phyloP scores from a whole-genome alignment of 78 protist species.

The Salpingoeca rosetta region DNA sequence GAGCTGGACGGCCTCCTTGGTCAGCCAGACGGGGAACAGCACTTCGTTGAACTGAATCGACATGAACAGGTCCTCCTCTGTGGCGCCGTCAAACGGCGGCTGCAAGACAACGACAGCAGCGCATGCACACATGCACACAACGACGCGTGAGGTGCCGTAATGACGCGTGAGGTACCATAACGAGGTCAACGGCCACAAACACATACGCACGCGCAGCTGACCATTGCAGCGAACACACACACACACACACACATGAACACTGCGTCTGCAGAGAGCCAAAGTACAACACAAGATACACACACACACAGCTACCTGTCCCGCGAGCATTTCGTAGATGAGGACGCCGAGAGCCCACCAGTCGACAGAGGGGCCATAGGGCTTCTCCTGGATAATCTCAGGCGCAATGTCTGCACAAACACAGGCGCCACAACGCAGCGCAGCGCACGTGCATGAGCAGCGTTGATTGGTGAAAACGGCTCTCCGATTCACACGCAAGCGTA shows the following conservation, averaged over 20 bases:
- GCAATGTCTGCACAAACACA: too few relatives aligned
- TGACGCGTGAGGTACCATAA: too few relatives aligned
- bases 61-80: background rate
- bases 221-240: background rate
- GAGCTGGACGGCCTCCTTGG: background rate
- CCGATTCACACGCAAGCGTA: background rate
- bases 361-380: constrained; percentile 30
- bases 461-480: background rate
- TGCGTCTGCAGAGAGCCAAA: too few relatives aligned
- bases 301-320: too few relatives aligned
- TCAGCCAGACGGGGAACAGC: background rate
- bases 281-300: too few relatives aligned
- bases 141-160: too few relatives aligned
- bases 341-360: constrained; percentile 61
- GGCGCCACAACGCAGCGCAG: too few relatives aligned
- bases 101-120: too few relatives aligned
- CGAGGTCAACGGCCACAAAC: too few relatives aligned
- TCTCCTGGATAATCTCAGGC: constrained; percentile 53
- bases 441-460: background rate
- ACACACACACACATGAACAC: too few relatives aligned
- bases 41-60: background rate
- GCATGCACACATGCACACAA: too few relatives aligned
- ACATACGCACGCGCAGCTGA: background rate
- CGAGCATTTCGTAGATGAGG: constrained; percentile 38
- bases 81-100: background rate